Conservation (phyloP, 2,329 filamentous ascomycete genomes). For the Phoma herbarum region DNA sequence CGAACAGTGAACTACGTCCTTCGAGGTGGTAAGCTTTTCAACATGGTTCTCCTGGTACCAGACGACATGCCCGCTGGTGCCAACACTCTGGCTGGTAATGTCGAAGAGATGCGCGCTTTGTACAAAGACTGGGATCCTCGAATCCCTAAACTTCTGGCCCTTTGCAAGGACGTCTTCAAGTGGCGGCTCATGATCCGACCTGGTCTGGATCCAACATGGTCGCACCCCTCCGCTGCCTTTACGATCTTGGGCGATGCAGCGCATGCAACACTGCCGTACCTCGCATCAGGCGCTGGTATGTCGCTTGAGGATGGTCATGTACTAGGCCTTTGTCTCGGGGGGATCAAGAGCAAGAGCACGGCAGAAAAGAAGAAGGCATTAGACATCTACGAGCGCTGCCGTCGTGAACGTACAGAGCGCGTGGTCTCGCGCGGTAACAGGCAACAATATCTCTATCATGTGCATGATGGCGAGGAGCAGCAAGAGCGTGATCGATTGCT, state of each 20-base stretch:
- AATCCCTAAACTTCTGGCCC: slow-evolving; percentile 62
- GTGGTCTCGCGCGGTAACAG: slow-evolving; percentile 68
- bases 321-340: slow-evolving; percentile 63
- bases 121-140: slow-evolving; percentile 67
- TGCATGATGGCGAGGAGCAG: slow-evolving; percentile 67
- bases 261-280: slow-evolving; percentile 71
- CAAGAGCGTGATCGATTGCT: slow-evolving; percentile 58
- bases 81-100: slow-evolving; percentile 59
- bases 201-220: slow-evolving; percentile 64
- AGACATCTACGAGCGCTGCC: slow-evolving; percentile 65
- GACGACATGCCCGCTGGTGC: slow-evolving; percentile 59
- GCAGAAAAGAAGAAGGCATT: slow-evolving; percentile 50
- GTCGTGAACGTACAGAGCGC: slow-evolving; percentile 66
- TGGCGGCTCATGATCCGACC: slow-evolving; percentile 68
- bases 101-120: slow-evolving; percentile 63
- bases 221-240: slow-evolving; percentile 63
- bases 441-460: slow-evolving; percentile 69
- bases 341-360: slow-evolving; percentile 52
- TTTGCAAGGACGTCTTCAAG: slow-evolving; percentile 68
- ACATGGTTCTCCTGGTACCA: slow-evolving; percentile 62
- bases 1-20: slow-evolving; percentile 60
- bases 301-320: slow-evolving; percentile 68
- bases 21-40: slow-evolving; percentile 59
- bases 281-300: slow-evolving; percentile 67
- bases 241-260: slow-evolving; percentile 70